Evolutionary conservation across 1,139 yeast species (phyloP).

Genomic region (Suhomyces anneliseae): DNA sequence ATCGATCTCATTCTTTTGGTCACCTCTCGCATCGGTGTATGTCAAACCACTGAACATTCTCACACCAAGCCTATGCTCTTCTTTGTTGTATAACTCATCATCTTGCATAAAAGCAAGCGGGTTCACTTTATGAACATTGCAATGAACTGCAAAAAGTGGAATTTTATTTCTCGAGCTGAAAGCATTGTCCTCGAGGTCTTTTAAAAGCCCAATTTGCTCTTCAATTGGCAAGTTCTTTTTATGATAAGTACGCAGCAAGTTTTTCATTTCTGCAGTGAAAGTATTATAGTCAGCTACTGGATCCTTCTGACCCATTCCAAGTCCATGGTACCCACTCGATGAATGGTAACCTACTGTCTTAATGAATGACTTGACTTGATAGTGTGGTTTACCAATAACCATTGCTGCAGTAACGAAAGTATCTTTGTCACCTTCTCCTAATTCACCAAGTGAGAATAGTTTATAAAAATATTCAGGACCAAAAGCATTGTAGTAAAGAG

Average conservation of each 20-base stretch:
- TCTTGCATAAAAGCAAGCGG: constrained; percentile 26
- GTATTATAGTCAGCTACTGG: constrained; percentile 27
- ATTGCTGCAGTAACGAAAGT: constrained; percentile 60
- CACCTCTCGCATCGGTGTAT: constrained; percentile 5
- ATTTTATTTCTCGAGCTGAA: constrained; percentile 17
- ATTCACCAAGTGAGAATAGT: constrained; percentile 56
- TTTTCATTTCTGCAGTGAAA: constrained; percentile 16
- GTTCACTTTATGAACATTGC: constrained; percentile 39
- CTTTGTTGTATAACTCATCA: constrained; percentile 28
- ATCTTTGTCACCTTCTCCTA: constrained; percentile 70
- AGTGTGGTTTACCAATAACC: constrained; percentile 43
- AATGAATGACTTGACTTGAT: constrained; percentile 48
- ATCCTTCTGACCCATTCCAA: constrained; percentile 42
- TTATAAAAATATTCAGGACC: constrained; percentile 59
- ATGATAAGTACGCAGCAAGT: constrained; percentile 9
- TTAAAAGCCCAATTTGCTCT: constrained; percentile 24
- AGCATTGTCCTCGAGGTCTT: constrained; percentile 18
- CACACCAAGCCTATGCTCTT: constrained; percentile 26
- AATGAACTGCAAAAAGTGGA: constrained; percentile 34
- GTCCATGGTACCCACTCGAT: constrained; percentile 29
- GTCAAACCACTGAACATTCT: constrained; percentile 29
- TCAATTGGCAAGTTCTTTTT: constrained; percentile 11
- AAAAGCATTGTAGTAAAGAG: constrained; percentile 55
- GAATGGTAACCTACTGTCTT: constrained; percentile 34
- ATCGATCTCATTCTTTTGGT: constrained; percentile 19